These are phyloP conservation scores for Ochetophila trinervis DNA, from an alignment of 306 rosid genomes.

Conservation along the genomic window DNA sequence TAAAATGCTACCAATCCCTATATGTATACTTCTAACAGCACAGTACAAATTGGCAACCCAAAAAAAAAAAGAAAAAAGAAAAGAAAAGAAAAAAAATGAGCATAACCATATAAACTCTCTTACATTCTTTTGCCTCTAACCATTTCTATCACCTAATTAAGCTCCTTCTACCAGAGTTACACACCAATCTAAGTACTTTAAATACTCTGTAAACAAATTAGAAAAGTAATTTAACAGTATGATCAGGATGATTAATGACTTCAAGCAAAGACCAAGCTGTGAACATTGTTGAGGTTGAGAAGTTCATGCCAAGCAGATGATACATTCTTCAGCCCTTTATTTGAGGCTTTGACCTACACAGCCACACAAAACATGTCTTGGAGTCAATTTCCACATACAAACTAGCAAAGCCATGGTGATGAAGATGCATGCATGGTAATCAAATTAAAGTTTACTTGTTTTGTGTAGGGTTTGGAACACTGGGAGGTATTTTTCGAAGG, in stretches of 20 bases:
- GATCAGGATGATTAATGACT: no score
- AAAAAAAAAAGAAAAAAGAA: background rate
- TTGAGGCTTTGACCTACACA: conserved; percentile 47
- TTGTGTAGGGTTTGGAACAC: conserved; percentile 78
- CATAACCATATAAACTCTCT: background rate
- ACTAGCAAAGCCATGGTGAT: conserved; percentile 17
- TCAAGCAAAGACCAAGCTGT: no score
- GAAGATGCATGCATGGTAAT: background rate
- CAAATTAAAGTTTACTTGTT: conserved; percentile 55
- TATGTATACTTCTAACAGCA: background rate
- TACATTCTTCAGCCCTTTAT: conserved; percentile 33
- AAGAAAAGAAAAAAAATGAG: background rate
- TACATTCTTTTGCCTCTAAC: background rate
- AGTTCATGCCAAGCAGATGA: conserved; percentile 8
- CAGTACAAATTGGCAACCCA: background rate
- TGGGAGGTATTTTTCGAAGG: conserved; percentile 68
- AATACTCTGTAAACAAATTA: no score
- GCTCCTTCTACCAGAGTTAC: no score
- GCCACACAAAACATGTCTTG: conserved; percentile 14
- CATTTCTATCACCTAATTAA: conserved; percentile 2
- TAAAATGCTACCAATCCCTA: no score
- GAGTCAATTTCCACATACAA: conserved; percentile 13
- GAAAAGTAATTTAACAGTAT: no score
- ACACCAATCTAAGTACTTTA: no score
- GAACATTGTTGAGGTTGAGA: background rate